Evolutionary conservation across 768 basidiomycete species (phyloP), one percentile per base, ranked within the genome.

Genomic region (Panaeolus cyanescens): DNA sequence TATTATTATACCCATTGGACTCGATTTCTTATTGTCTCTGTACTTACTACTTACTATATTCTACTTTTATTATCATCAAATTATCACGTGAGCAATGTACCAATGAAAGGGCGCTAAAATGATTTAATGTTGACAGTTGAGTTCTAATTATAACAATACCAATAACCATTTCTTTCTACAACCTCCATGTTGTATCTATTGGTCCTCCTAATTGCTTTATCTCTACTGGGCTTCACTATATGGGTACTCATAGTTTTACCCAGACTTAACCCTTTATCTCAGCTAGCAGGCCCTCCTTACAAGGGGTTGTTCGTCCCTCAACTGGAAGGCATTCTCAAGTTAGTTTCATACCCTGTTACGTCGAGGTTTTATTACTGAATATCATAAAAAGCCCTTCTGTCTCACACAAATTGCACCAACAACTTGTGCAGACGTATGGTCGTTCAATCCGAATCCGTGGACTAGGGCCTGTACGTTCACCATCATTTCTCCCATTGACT

Each of bases 361-460:
- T 42, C 28, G 9, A 19, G 2, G 8, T 33, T 37, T 40, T 53
- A 13, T 60, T 19, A 15, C 19, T 63, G 58, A 60, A 56, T 32
- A 20, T 45, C 33, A 9, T 25, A n/a, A 39, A n/a, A 69, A 90
- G 85, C 68, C 86, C 83, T 17, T 74, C 75, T 28, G 72, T 77
- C 12, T 90, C 89, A 4, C 81, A 83, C 7, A 76, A 66, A 63
- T 80, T 79, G 1, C 83, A 91, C 62, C 84, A 87, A 40, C 65
- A 71, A 9, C 83, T 83, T 57, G 80, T 85, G 7, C 69, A 81
- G 62, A 77, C 79, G 56, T 91, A 89, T 68, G 92, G 92, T 3
- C 81, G 89, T 60, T 87, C 84, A 54, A 80, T 93, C 39, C 84
- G 88, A 34, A 81, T 93, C 55, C 81, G 84, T 50, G 92, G 91